Base-by-base conservation (phyloP, 2,329 filamentous ascomycete genomes). In the Coniella lustricola region DNA sequence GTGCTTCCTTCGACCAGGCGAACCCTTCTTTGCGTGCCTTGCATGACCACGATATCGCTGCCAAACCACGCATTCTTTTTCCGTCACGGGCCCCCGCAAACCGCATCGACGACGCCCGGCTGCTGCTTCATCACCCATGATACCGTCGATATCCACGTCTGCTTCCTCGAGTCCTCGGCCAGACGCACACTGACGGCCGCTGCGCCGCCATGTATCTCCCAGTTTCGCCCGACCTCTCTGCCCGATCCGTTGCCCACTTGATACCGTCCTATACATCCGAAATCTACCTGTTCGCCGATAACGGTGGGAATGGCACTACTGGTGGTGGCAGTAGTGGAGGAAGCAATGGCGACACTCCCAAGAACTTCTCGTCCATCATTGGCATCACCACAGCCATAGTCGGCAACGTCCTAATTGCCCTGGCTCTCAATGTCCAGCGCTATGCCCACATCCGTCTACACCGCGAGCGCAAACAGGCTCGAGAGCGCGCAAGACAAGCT, bases 341-440 rank as follows among this genome's bases (percentile, higher is more conserved):
- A 21, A 33, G 37, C 41, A 58, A 56, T 31, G 60, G 59, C 46
- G 62, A 69, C 32, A 63, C 67, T 29, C 71, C 70, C 40, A 71
- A 76, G 55, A 73, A 83, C 64, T 97, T 91, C 90, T 95, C 90
- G 40, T 94, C 90, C 21, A 73, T 97, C 46, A 97, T 98, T 62
- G 93, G 93, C 58, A 96, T 98, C 60, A 69, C 91, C 46, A 95
- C 90, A 3, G 90, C 93, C 44, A 94, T 98, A 60, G 77, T 85
- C 44, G 93, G 93, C 48, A 98, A 98, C 61, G 73, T 96, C 31
- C 77, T 98, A 46, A 97, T 98, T 56, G 95, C 91, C 1, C 82
- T 98, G 54, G 93, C 93, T 12, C 79, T 98, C 53, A 98, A 98
- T 63, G 91, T 94, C 43, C 93, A 98, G 67, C 82, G 93, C 56